Conservation (phyloP, 345 rosid species). For the Lumnitzera littorea region DNA sequence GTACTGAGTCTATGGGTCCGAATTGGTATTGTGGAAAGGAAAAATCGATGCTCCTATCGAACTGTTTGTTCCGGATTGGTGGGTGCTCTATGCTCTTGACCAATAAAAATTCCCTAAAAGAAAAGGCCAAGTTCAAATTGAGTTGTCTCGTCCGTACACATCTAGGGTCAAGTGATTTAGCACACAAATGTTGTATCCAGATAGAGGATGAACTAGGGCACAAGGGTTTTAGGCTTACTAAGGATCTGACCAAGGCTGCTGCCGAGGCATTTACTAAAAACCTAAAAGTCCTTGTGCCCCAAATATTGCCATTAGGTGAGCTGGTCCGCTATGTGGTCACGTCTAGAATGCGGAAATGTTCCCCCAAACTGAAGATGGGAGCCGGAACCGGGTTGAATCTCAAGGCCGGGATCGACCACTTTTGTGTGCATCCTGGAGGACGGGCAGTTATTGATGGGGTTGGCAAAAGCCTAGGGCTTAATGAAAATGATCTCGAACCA, state of each 20-base stretch:
- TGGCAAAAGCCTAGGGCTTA: conserved; percentile 43
- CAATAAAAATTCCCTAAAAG: conserved; percentile 37
- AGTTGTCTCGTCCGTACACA: conserved; percentile 41
- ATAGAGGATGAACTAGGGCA: conserved; percentile 49
- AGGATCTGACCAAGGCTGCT: conserved; percentile 45
- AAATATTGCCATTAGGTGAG: conserved; percentile 44
- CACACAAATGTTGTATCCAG: conserved; percentile 56
- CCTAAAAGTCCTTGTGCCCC: conserved; percentile 46
- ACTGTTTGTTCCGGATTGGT: conserved; percentile 62
- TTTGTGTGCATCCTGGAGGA: conserved; percentile 85
- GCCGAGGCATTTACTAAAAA: conserved; percentile 44
- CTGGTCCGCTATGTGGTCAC: conserved; percentile 18
- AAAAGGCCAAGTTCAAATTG: conserved; percentile 39
- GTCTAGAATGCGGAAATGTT: background rate
- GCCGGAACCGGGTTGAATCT: conserved; percentile 30
- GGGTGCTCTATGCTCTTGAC: conserved; percentile 71
- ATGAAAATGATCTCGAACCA: conserved; percentile 62
- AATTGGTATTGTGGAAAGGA: conserved; percentile 75
- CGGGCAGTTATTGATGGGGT: conserved; percentile 75
- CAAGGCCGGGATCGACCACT: conserved; percentile 64
- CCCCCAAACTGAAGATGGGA: conserved; percentile 10
- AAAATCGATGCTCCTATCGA: conserved; percentile 72
- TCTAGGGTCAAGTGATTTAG: conserved; percentile 46
- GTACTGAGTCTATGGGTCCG: conserved; percentile 66
- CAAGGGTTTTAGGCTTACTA: conserved; percentile 46